A percentile compares a stretch with the other conserved stretches of the same genome.
Conservation (phyloP, 2,329 filamentous ascomycete genomes). For the Pleomassaria siparia region DNA sequence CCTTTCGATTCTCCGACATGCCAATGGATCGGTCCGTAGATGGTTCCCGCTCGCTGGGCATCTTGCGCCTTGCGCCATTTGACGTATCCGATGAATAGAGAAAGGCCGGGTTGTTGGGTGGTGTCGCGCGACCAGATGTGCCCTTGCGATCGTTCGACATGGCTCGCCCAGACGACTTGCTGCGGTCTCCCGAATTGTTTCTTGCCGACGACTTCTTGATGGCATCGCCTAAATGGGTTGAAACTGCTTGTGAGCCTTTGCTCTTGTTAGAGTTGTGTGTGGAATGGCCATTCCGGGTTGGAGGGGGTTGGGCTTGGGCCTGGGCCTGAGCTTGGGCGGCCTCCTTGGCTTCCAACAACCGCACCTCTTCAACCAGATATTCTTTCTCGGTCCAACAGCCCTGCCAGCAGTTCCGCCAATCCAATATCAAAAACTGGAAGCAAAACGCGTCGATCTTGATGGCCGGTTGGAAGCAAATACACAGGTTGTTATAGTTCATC, state of each 20-base stretch:
- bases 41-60: conserved; percentile 24
- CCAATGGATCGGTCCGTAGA: conserved; percentile 33
- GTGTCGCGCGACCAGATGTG: conserved; percentile 29
- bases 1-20: conserved; percentile 34
- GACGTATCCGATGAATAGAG: conserved; percentile 25
- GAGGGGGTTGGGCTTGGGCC: conserved; percentile 13
- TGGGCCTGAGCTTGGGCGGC: conserved; percentile 8
- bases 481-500: conserved; percentile 95
- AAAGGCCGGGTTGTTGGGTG: conserved; percentile 19
- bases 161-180: conserved; percentile 29
- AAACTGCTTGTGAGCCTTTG: conserved; percentile 27
- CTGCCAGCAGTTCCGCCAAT: conserved; percentile 97
- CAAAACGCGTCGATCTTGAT: conserved; percentile 95
- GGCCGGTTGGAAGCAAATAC: conserved; percentile 95
- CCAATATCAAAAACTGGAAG: conserved; percentile 91
- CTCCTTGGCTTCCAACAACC: conserved; percentile 23
- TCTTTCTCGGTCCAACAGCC: conserved; percentile 88
- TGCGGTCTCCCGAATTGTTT: conserved; percentile 34
- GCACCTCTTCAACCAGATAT: conserved; percentile 49
- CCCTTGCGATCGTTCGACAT: conserved; percentile 34
- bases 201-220: conserved; percentile 29
- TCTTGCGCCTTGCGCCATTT: conserved; percentile 20
- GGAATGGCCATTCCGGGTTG: conserved; percentile 27
- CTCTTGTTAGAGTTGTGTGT: conserved; percentile 24
- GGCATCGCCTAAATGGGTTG: conserved; percentile 25